A percentile compares a stretch with the other conserved stretches of the same genome.
phyloP scores from a whole-genome alignment of 108 stramenopile genomes.

The Cyclotella kingstonii region DNA sequence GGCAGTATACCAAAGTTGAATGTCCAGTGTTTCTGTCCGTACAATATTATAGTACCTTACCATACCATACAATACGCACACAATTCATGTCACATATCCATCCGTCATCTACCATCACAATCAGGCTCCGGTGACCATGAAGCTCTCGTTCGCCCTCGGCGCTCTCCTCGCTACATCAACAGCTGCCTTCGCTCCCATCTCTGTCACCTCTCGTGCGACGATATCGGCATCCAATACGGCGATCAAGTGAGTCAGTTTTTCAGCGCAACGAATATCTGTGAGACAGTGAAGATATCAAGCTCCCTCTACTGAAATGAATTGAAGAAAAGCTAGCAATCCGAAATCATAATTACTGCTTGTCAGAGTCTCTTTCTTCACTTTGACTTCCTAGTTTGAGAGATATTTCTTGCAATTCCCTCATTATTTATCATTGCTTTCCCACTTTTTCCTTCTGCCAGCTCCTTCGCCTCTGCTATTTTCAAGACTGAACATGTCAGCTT shows the following conservation, averaged over 20 bases:
- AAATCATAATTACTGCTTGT: slow-evolving; percentile 48
- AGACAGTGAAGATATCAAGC: slow-evolving; percentile 44
- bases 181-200: slow-evolving; percentile 64
- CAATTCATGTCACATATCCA: too few species aligned
- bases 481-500: slow-evolving; percentile 80
- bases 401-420: not conserved
- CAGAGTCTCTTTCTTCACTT: slow-evolving; percentile 25
- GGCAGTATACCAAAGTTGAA: too few species aligned
- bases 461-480: slow-evolving; percentile 88
- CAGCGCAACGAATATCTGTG: not conserved
- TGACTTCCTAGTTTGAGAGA: too few species aligned
- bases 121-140: too few species aligned
- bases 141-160: slow-evolving; percentile 67
- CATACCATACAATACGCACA: too few species aligned
- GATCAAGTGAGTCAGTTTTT: slow-evolving; percentile 25
- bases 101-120: too few species aligned
- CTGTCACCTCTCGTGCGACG: slow-evolving; percentile 44
- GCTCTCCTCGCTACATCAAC: slow-evolving; percentile 73
- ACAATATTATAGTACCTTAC: too few species aligned
- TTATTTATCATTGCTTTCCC: not conserved
- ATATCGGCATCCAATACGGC: slow-evolving; percentile 27
- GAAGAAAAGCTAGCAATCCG: slow-evolving; percentile 48
- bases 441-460: slow-evolving; percentile 7
- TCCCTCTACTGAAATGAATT: slow-evolving; percentile 45
- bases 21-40: too few species aligned